Evolutionary conservation across 1,284 basidiomycete species (phyloP).

Genomic region (Ganoderma boninense): DNA sequence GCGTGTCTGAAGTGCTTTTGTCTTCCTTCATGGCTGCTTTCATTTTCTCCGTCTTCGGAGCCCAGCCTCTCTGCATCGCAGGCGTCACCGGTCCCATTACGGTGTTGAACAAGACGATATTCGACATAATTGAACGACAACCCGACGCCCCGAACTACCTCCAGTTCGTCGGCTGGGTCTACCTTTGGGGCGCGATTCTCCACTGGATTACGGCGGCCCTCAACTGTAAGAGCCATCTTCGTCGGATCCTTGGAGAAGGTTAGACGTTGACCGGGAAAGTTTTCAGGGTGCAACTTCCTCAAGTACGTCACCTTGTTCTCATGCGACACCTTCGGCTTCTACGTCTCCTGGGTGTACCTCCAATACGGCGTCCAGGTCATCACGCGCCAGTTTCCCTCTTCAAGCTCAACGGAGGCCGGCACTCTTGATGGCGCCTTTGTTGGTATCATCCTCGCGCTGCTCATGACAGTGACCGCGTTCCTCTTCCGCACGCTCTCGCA

Average conservation of each 20-base stretch:
- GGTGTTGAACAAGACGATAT: slow-evolving; percentile 93
- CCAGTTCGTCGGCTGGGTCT: slow-evolving; percentile 92
- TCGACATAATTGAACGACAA: slow-evolving; percentile 72
- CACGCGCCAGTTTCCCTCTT: slow-evolving; percentile 70
- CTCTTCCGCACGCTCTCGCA: slow-evolving; percentile 75
- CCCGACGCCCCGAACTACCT: slow-evolving; percentile 77
- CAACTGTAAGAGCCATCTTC: slow-evolving; percentile 65
- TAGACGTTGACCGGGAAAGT: slow-evolving; percentile 15
- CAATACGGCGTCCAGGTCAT: slow-evolving; percentile 89
- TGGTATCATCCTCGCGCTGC: slow-evolving; percentile 78
- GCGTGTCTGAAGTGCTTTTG: slow-evolving; percentile 86
- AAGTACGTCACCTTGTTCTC: slow-evolving; percentile 92
- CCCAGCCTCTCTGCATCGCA: slow-evolving; percentile 92
- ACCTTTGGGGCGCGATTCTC: slow-evolving; percentile 92
- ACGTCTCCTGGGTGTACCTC: slow-evolving; percentile 89
- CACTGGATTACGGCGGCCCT: slow-evolving; percentile 90
- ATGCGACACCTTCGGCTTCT: slow-evolving; percentile 95
- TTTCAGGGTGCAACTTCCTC: slow-evolving; percentile 80
- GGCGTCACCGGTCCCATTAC: slow-evolving; percentile 95
- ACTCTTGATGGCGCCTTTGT: slow-evolving; percentile 69
- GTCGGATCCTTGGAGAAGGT: slow-evolving; percentile 13
- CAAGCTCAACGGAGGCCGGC: slow-evolving; percentile 23
- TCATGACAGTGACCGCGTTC: slow-evolving; percentile 80
- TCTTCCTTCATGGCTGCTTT: slow-evolving; percentile 91
- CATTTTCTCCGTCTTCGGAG: slow-evolving; percentile 90